phyloP scores from a whole-genome alignment of 371 early-diverging fungal genomes.

The Mucor racemosus region DNA sequence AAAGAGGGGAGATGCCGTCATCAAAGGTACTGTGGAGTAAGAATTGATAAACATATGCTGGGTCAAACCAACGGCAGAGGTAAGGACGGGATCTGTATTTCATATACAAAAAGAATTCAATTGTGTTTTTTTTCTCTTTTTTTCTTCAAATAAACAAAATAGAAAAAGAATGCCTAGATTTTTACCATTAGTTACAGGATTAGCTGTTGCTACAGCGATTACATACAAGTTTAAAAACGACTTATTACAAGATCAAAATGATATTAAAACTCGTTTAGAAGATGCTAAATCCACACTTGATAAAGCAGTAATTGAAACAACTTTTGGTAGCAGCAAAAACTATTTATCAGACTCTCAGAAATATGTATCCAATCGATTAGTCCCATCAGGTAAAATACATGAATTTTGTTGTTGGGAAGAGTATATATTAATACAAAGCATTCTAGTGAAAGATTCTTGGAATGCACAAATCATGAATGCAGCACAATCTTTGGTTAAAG shows the following conservation, averaged over 20 bases:
- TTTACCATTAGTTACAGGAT: slow-evolving; percentile 30
- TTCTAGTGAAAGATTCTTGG: slow-evolving; percentile 45
- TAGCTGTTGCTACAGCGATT: slow-evolving; percentile 26
- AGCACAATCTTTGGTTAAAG: slow-evolving; percentile 39
- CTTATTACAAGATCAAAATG: slow-evolving; percentile 20
- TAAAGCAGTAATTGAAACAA: slow-evolving; percentile 23
- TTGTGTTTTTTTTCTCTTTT: not conserved
- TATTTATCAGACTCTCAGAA: slow-evolving; percentile 28
- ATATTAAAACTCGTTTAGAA: slow-evolving; percentile 27
- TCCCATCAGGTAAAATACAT: slow-evolving; percentile 34
- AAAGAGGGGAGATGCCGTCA: too few species aligned
- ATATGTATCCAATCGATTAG: slow-evolving; percentile 31
- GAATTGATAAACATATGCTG: too few species aligned
- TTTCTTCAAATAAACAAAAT: not conserved
- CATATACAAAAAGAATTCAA: not conserved
- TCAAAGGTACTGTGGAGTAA: too few species aligned
- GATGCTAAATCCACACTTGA: slow-evolving; percentile 29
- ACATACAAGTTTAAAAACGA: slow-evolving; percentile 27
- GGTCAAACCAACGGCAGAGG: not conserved
- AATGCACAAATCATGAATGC: slow-evolving; percentile 45
- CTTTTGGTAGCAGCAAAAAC: slow-evolving; percentile 11
- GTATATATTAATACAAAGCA: not conserved
- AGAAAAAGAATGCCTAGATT: slow-evolving; percentile 30
- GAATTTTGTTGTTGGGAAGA: not conserved
- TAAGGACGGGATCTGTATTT: slow-evolving; percentile 1